Evolutionary conservation across 2,329 filamentous ascomycete genomes (phyloP).

Genomic region (Paramyrothecium roridum): DNA sequence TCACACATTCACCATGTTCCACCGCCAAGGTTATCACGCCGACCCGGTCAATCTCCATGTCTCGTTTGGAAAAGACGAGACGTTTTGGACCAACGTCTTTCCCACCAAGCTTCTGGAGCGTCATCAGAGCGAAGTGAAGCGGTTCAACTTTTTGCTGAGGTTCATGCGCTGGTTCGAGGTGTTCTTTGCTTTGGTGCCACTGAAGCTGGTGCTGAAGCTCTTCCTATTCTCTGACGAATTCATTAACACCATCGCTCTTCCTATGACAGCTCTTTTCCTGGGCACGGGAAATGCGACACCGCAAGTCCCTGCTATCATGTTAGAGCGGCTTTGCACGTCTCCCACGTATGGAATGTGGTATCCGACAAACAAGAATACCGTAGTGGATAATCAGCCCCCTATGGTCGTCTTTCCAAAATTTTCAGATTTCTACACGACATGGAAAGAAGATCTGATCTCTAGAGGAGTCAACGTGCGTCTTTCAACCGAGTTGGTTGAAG

Average conservation of each 20-base stretch:
- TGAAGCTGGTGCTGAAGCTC: slow-evolving; percentile 60
- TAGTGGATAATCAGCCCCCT: slow-evolving; percentile 52
- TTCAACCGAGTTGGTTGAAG: slow-evolving; percentile 50
- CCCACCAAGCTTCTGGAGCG: slow-evolving; percentile 51
- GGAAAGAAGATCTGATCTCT: slow-evolving; percentile 48
- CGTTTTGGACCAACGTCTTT: slow-evolving; percentile 63
- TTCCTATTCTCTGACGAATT: slow-evolving; percentile 67
- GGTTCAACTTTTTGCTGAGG: slow-evolving; percentile 50
- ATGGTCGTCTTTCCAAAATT: slow-evolving; percentile 63
- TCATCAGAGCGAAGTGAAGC: slow-evolving; percentile 50
- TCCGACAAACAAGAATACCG: slow-evolving; percentile 38
- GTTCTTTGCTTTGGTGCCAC: slow-evolving; percentile 53
- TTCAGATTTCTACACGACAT: slow-evolving; percentile 54
- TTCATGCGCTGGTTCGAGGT: slow-evolving; percentile 53
- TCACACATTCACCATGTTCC: slow-evolving; percentile 61
- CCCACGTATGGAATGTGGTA: slow-evolving; percentile 54
- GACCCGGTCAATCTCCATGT: slow-evolving; percentile 57
- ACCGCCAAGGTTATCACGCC: slow-evolving; percentile 44
- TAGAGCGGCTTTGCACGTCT: slow-evolving; percentile 53
- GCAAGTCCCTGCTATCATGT: slow-evolving; percentile 62
- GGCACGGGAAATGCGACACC: slow-evolving; percentile 69
- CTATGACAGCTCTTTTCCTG: slow-evolving; percentile 49
- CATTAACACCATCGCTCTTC: slow-evolving; percentile 62
- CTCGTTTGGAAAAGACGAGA: slow-evolving; percentile 54
- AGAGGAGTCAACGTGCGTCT: slow-evolving; percentile 54